A percentile compares a stretch with the other conserved stretches of the same genome.
Evolutionary conservation across 2,329 filamentous ascomycete species (phyloP).

Genomic region (Knufia fluminis): DNA sequence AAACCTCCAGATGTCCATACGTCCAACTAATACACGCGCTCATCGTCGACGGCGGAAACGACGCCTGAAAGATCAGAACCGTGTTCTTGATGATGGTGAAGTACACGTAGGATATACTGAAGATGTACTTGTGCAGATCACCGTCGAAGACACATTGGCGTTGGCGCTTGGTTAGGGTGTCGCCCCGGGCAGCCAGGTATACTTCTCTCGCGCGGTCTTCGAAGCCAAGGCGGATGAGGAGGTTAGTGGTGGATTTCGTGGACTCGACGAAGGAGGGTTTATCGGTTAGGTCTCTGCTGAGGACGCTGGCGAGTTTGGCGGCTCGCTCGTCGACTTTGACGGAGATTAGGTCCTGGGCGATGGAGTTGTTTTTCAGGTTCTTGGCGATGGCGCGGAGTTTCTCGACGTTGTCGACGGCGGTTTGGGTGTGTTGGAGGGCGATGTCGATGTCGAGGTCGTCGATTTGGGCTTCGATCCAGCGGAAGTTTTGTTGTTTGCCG

Average conservation of each 20-base stretch:
- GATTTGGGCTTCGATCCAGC: conserved; percentile 91
- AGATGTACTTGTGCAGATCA: conserved; percentile 85
- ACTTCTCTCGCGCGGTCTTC: conserved; percentile 82
- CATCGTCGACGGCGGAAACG: conserved; percentile 79
- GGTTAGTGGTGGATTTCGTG: conserved; percentile 71
- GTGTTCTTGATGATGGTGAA: conserved; percentile 93
- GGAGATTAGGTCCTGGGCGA: conserved; percentile 85
- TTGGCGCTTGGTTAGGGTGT: conserved; percentile 69
- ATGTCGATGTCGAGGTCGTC: conserved; percentile 96
- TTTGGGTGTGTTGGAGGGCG: conserved; percentile 78
- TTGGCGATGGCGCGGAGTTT: conserved; percentile 71
- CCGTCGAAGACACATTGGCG: conserved; percentile 94
- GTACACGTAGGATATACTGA: conserved; percentile 89
- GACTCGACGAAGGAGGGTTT: conserved; percentile 67
- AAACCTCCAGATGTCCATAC: conserved; percentile 87
- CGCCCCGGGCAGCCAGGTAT: conserved; percentile 70
- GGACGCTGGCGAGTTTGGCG: conserved; percentile 62
- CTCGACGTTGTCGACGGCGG: conserved; percentile 74
- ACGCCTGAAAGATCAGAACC: conserved; percentile 73
- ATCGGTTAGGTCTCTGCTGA: conserved; percentile 68
- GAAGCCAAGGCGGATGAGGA: conserved; percentile 78
- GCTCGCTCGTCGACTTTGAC: conserved; percentile 85
- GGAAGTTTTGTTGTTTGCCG: conserved; percentile 89
- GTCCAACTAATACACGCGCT: conserved; percentile 96
- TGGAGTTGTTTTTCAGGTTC: conserved; percentile 71